Evolutionary conservation across 495 filamentous ascomycete species (phyloP).

Genomic region (Hypoxylon fuscum): DNA sequence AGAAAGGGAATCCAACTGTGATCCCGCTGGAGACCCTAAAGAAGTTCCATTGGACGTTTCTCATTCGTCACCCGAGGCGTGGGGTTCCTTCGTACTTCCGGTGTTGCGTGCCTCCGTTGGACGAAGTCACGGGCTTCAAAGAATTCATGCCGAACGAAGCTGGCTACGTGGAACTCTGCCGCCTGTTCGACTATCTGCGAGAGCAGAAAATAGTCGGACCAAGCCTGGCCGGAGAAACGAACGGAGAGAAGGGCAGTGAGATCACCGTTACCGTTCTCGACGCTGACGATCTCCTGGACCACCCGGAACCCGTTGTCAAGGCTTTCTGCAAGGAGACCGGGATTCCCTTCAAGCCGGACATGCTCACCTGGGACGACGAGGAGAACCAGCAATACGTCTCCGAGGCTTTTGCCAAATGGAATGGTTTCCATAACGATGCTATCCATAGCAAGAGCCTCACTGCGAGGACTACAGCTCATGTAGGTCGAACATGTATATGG

Average conservation of each 20-base stretch:
- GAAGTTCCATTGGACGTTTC: constrained; percentile 92
- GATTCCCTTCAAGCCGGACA: constrained; percentile 71
- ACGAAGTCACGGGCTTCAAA: constrained; percentile 82
- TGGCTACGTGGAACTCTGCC: constrained; percentile 86
- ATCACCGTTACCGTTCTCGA: constrained; percentile 84
- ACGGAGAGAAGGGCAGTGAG: constrained; percentile 34
- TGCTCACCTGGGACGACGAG: constrained; percentile 85
- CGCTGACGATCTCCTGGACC: constrained; percentile 90
- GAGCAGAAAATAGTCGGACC: constrained; percentile 70
- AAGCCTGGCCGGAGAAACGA: constrained; percentile 56
- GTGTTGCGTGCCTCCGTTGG: constrained; percentile 91
- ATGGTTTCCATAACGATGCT: constrained; percentile 94
- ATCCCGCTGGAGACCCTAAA: constrained; percentile 73
- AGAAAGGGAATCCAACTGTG: constrained; percentile 77
- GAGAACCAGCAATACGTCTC: constrained; percentile 70
- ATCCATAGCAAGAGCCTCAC: constrained; percentile 79
- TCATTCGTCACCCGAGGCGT: constrained; percentile 90
- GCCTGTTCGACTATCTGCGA: constrained; percentile 83
- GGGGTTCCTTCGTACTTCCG: constrained; percentile 93
- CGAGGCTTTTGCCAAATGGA: constrained; percentile 91
- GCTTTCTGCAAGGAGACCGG: constrained; percentile 82
- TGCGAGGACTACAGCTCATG: constrained; percentile 67
- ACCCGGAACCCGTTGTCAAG: constrained; percentile 74
- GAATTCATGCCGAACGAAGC: constrained; percentile 86
- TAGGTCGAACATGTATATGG: constrained; percentile 59